phyloP scores from a whole-genome alignment of 139 green algal species.

The Chlamydomonas asymmetrica region DNA sequence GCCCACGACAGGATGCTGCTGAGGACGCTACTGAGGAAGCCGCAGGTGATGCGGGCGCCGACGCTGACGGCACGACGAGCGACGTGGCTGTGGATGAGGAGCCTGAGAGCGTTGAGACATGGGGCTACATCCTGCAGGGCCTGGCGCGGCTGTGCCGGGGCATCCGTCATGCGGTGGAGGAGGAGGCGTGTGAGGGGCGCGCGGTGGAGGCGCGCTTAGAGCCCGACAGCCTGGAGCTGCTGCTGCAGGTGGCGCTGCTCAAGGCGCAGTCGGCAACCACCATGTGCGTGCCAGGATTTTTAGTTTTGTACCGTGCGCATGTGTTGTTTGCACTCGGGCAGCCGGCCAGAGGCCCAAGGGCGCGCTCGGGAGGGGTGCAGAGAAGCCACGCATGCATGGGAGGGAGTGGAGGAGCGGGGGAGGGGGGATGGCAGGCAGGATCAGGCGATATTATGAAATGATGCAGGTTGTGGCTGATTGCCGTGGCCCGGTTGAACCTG shows the following conservation, averaged over 20 bases:
- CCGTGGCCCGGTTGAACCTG: too few relatives aligned
- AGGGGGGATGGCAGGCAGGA: not conserved
- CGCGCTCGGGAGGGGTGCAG: not conserved
- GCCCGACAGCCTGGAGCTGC: slow-evolving; percentile 16
- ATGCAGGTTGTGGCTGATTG: too few relatives aligned
- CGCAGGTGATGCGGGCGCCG: not conserved
- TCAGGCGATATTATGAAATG: not conserved
- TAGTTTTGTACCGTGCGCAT: not conserved
- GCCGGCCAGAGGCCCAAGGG: not conserved
- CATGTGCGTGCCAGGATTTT: not conserved
- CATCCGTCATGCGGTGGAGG: slow-evolving; percentile 44
- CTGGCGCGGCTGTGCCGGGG: slow-evolving; percentile 48
- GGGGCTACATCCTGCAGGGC: slow-evolving; percentile 56
- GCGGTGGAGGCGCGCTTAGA: slow-evolving; percentile 19
- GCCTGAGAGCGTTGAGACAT: slow-evolving; percentile 52
- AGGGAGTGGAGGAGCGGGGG: not conserved
- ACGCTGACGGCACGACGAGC: not conserved
- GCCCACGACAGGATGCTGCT: too few relatives aligned
- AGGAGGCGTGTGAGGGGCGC: slow-evolving; percentile 8
- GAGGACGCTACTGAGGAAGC: too few relatives aligned
- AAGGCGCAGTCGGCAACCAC: not conserved
- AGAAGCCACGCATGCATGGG: not conserved
- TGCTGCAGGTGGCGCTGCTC: slow-evolving; percentile 11
- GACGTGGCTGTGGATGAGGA: not conserved
- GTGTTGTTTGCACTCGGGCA: not conserved